These are phyloP conservation scores for Bruguiera hainesii DNA, from an alignment of 441 rosid species.

Conservation along the genomic window DNA sequence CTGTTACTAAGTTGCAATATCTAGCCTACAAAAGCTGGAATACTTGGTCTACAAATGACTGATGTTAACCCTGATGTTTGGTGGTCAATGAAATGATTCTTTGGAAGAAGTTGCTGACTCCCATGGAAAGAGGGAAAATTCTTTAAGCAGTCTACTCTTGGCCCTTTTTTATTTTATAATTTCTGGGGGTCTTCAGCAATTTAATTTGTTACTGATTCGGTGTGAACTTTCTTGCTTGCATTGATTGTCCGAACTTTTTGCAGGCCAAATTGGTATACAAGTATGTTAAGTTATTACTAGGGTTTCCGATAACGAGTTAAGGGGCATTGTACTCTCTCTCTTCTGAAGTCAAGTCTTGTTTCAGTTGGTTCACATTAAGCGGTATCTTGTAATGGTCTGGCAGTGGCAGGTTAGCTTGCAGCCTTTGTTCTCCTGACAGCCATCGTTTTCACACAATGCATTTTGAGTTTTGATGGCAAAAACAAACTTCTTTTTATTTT, in stretches of 20 bases:
- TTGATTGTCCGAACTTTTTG: too few relatives aligned
- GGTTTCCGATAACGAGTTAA: not conserved
- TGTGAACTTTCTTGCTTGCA: too few relatives aligned
- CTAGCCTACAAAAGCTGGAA: not conserved
- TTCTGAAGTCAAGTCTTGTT: not conserved
- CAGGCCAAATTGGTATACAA: too few relatives aligned
- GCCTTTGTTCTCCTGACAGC: conserved; percentile 6
- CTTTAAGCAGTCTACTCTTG: not conserved
- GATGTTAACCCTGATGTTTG: conserved; percentile 17
- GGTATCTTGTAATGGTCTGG: conserved; percentile 11
- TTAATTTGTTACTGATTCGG: too few relatives aligned
- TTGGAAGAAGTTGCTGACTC: not conserved
- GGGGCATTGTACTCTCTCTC: not conserved
- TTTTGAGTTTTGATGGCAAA: too few relatives aligned
- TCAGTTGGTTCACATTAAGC: conserved; percentile 9
- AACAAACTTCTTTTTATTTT: too few relatives aligned
- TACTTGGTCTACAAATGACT: conserved; percentile 15
- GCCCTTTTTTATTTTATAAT: too few relatives aligned
- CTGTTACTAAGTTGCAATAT: conserved; percentile 2
- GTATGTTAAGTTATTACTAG: too few relatives aligned
- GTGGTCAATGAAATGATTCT: conserved; percentile 16
- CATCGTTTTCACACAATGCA: conserved; percentile 10
- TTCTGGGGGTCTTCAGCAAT: too few relatives aligned
- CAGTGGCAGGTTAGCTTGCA: conserved; percentile 4
- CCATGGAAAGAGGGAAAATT: not conserved